These are phyloP conservation scores for Hirschioporus abietinus DNA, from an alignment of 768 basidiomycete species.

Conservation along the genomic window DNA sequence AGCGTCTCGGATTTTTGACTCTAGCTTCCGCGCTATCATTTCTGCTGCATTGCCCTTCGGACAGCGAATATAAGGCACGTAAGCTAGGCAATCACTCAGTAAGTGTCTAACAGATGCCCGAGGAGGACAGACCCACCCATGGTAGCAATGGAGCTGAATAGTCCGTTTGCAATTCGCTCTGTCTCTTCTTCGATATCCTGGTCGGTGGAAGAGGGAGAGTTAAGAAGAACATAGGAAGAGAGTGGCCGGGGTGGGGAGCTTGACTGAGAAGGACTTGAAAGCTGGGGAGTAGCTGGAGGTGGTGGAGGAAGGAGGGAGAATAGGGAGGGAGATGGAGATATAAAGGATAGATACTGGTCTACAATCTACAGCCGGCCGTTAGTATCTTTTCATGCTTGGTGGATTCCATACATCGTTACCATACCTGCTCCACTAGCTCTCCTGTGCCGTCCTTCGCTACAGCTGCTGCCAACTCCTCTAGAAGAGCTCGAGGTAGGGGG, in stretches of 20 bases:
- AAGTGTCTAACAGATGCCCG: constrained; percentile 6
- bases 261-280: constrained; percentile 30
- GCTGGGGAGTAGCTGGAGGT: constrained; percentile 29
- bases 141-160: constrained; percentile 89
- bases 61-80: constrained; percentile 91
- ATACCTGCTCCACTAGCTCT: constrained; percentile 74
- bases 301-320: constrained; percentile 81
- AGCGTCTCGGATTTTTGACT: constrained; percentile 85
- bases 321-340: constrained; percentile 85
- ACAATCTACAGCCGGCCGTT: constrained; percentile 53
- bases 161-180: constrained; percentile 82
- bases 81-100: constrained; percentile 42
- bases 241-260: constrained; percentile 30
- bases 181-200: constrained; percentile 90
- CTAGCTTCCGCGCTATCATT: constrained; percentile 97
- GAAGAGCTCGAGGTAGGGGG: constrained; percentile 76
- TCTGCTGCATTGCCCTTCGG: constrained; percentile 97
- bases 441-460: constrained; percentile 82
- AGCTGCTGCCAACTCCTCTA: constrained; percentile 89
- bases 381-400: no score
- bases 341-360: constrained; percentile 96
- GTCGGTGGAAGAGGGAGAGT: constrained; percentile 87
- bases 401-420: constrained; percentile 14
- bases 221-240: constrained; percentile 81
- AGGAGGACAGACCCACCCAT: constrained; percentile 49